phyloP scores from a whole-genome alignment of 495 filamentous ascomycete species.

The Xylaria scruposa region DNA sequence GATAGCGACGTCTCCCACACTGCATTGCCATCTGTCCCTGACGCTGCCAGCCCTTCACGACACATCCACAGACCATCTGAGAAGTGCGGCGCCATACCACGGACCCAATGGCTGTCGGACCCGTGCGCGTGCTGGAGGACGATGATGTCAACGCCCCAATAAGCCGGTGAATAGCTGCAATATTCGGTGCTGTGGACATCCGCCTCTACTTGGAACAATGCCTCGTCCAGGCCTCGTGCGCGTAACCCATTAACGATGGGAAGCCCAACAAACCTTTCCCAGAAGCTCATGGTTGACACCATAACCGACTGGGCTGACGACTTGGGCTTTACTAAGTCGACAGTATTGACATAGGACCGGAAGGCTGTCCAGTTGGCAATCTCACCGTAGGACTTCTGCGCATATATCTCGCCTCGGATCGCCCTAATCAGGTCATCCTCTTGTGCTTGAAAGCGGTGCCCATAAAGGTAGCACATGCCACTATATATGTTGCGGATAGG shows the following conservation, averaged over 20 bases:
- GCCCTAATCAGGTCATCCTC: conserved; percentile 64
- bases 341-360: conserved; percentile 70
- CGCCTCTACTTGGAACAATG: conserved; percentile 70
- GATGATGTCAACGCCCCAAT: conserved; percentile 75
- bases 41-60: conserved; percentile 78
- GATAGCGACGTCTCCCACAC: conserved; percentile 83
- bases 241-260: conserved; percentile 49
- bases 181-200: conserved; percentile 83
- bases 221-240: conserved; percentile 65
- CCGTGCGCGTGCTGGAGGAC: conserved; percentile 75
- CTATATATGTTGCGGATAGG: conserved; percentile 83
- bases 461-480: conserved; percentile 82
- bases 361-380: conserved; percentile 69
- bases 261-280: conserved; percentile 63
- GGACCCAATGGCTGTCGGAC: conserved; percentile 69
- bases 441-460: conserved; percentile 66
- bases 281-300: conserved; percentile 67
- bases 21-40: conserved; percentile 85
- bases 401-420: conserved; percentile 75
- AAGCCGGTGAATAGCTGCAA: conserved; percentile 77
- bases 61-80: conserved; percentile 83
- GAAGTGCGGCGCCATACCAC: conserved; percentile 71
- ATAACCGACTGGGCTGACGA: conserved; percentile 68
- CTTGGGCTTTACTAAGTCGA: conserved; percentile 82
- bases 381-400: conserved; percentile 62